Conservation (phyloP, 805 yeast genomes). For the Teunomyces atbi region DNA sequence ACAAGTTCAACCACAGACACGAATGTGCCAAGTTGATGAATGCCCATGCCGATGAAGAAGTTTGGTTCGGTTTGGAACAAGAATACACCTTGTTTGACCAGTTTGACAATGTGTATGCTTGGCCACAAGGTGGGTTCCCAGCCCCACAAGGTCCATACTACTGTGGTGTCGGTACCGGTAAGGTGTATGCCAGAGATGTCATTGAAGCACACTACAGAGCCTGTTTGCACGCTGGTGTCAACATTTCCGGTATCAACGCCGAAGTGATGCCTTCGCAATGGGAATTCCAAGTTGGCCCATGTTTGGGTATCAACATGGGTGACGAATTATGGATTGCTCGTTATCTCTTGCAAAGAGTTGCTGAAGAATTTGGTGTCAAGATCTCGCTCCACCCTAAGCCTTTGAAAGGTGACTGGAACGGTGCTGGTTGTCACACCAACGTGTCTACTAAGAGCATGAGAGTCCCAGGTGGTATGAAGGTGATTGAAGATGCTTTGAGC, state of each 20-base stretch:
- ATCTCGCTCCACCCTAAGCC: conserved; percentile 99
- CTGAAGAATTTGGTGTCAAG: conserved; percentile 98
- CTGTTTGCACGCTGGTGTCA: conserved; percentile 87
- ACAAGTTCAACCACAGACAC: conserved; percentile 97
- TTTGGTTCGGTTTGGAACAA: conserved; percentile 99
- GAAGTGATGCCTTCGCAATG: conserved; percentile 99
- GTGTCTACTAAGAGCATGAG: conserved; percentile 94
- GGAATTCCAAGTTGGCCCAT: conserved; percentile 99
- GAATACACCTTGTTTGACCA: conserved; percentile 96
- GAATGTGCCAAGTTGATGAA: conserved; percentile 93
- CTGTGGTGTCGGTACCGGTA: conserved; percentile 99
- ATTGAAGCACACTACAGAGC: conserved; percentile 99
- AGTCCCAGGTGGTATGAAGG: conserved; percentile 92
- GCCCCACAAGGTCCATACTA: conserved; percentile 99
- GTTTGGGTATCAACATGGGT: conserved; percentile 94
- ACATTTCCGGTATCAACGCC: conserved; percentile 95
- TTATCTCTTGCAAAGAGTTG: conserved; percentile 87
- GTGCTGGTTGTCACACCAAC: conserved; percentile 99
- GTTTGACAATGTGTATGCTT: conserved; percentile 86
- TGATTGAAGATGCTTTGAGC: conserved; percentile 87
- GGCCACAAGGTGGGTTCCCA: conserved; percentile 99
- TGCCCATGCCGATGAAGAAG: conserved; percentile 78
- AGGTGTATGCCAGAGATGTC: conserved; percentile 96
- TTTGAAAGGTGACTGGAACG: conserved; percentile 98
- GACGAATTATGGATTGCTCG: conserved; percentile 97